Evolutionary conservation across 225 moss, liverwort and hornwort species (phyloP).

Genomic region (Polytrichum formosum): DNA sequence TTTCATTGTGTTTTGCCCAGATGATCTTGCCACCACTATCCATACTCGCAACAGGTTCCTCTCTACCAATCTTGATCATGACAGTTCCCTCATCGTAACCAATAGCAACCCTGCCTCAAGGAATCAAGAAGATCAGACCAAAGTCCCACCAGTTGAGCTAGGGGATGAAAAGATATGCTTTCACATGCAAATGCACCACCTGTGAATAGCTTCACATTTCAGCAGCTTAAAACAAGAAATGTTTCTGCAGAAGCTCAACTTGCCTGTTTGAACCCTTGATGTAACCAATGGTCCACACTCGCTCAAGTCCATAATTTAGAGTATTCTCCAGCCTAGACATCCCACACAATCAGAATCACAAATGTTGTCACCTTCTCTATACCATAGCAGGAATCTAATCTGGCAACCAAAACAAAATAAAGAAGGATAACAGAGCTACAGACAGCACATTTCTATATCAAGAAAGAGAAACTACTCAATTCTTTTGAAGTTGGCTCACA

Average conservation of each 20-base stretch:
- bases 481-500: background rate
- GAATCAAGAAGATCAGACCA: too few relatives aligned
- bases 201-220: background rate
- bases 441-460: background rate
- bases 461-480: background rate
- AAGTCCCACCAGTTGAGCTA: too few relatives aligned
- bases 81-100: constrained; percentile 92
- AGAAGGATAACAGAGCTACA: background rate
- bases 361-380: too few relatives aligned
- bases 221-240: background rate
- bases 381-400: too few relatives aligned
- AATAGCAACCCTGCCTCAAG: constrained; percentile 67
- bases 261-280: constrained; percentile 80
- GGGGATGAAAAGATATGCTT: too few relatives aligned
- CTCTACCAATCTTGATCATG: constrained; percentile 89
- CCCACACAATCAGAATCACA: constrained; percentile 4
- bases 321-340: constrained; percentile 73
- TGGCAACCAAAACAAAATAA: background rate
- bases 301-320: constrained; percentile 87
- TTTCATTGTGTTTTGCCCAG: constrained; percentile 91
- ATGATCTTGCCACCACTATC: constrained; percentile 89
- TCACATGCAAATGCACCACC: too few relatives aligned
- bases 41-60: constrained; percentile 94
- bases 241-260: constrained; percentile 5
- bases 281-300: constrained; percentile 88